phyloP scores from a whole-genome alignment of 805 yeast genomes.

The Candida succiphila region DNA sequence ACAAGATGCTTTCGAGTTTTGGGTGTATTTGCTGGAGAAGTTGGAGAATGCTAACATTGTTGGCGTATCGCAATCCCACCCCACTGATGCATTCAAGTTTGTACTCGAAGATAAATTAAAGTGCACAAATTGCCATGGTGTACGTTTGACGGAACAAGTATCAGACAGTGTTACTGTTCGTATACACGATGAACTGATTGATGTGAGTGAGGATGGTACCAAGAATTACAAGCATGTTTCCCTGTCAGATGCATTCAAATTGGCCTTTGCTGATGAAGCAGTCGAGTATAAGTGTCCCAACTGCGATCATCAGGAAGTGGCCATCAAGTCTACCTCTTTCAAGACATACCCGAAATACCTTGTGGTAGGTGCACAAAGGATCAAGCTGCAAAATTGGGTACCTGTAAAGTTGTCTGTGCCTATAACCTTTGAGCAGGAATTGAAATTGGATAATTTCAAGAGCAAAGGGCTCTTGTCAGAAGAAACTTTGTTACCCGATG shows the following conservation, averaged over 20 bases:
- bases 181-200: conserved; percentile 31
- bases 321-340: conserved; percentile 38
- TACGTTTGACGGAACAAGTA: conserved; percentile 43
- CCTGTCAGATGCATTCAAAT: conserved; percentile 37
- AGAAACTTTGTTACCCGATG: conserved; percentile 30
- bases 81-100: conserved; percentile 55
- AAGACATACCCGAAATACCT: conserved; percentile 61
- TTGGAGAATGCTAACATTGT: conserved; percentile 38
- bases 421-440: conserved; percentile 30
- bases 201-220: conserved; percentile 31
- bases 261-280: conserved; percentile 35
- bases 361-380: conserved; percentile 67
- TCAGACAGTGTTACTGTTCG: conserved; percentile 59
- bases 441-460: conserved; percentile 33
- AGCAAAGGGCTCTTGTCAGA: conserved; percentile 31
- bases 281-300: conserved; percentile 56
- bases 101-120: conserved; percentile 53
- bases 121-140: conserved; percentile 48
- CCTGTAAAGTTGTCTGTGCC: conserved; percentile 79
- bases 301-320: conserved; percentile 30
- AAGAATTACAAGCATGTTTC: conserved; percentile 38
- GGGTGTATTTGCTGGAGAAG: conserved; percentile 54
- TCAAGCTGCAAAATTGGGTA: conserved; percentile 80
- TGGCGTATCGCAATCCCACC: conserved; percentile 22
- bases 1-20: conserved; percentile 92